A percentile compares a stretch with the other conserved stretches of the same genome.
phyloP scores from a whole-genome alignment of 345 rosid genomes.

The Eucalyptus sideroxylon region DNA sequence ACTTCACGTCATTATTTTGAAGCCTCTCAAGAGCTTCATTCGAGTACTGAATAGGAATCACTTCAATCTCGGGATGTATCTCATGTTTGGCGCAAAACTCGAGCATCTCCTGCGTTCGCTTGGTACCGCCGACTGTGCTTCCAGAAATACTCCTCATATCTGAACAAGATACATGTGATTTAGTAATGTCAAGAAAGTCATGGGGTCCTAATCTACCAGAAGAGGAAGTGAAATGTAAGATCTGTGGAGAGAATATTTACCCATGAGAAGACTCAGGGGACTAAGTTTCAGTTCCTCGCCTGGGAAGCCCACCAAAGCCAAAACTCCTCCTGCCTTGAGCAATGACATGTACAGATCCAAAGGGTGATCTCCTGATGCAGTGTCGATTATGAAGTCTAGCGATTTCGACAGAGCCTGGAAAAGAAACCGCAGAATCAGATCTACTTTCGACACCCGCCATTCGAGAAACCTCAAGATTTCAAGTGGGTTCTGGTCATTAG shows the following conservation, averaged over 20 bases:
- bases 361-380: slow-evolving; percentile 78
- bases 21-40: slow-evolving; percentile 29
- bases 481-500: not conserved
- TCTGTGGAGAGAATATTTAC: too few species aligned
- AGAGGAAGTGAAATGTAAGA: too few species aligned
- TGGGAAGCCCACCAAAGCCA: too few species aligned
- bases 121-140: slow-evolving; percentile 10
- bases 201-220: too few species aligned
- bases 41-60: slow-evolving; percentile 13
- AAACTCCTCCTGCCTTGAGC: too few species aligned
- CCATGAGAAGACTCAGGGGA: too few species aligned
- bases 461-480: not conserved
- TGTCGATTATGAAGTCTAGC: slow-evolving; percentile 6
- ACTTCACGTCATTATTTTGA: slow-evolving; percentile 12
- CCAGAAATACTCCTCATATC: slow-evolving; percentile 14
- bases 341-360: slow-evolving; percentile 21
- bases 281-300: too few species aligned
- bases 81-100: slow-evolving; percentile 16
- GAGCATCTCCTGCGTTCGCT: slow-evolving; percentile 19
- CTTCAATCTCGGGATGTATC: slow-evolving; percentile 14
- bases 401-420: slow-evolving; percentile 36
- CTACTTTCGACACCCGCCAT: not conserved
- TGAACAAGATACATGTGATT: not conserved
- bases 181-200: too few species aligned
- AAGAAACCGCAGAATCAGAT: not conserved